These are phyloP conservation scores for Hericium alpestre DNA, from an alignment of 768 basidiomycete species.

Conservation along the genomic window DNA sequence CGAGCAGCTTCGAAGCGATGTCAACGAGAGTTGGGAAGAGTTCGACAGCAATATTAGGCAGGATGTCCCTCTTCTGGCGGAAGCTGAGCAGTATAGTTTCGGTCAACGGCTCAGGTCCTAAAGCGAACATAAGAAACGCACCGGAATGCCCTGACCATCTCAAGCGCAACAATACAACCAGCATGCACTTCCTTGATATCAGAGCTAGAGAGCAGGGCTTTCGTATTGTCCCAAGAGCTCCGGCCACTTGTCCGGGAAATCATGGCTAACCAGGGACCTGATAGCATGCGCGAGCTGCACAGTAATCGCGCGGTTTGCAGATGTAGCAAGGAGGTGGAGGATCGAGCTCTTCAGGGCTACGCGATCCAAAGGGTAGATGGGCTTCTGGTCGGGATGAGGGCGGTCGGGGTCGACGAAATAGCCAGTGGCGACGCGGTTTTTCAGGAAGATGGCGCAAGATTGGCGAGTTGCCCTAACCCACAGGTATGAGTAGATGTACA, in stretches of 20 bases:
- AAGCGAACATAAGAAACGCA: slow-evolving; percentile 19
- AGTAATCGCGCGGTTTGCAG: slow-evolving; percentile 56
- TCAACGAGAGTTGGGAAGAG: slow-evolving; percentile 68
- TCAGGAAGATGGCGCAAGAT: slow-evolving; percentile 79
- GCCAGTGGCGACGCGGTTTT: slow-evolving; percentile 70
- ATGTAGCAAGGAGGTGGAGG: slow-evolving; percentile 57
- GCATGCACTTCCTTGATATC: slow-evolving; percentile 70
- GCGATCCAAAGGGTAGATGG: slow-evolving; percentile 60
- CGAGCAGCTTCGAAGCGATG: slow-evolving; percentile 63
- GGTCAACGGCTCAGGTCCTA: background rate
- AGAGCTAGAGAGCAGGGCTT: slow-evolving; percentile 48
- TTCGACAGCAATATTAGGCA: slow-evolving; percentile 46
- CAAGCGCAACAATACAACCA: slow-evolving; percentile 68
- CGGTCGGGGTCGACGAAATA: slow-evolving; percentile 42
- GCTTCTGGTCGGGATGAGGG: slow-evolving; percentile 47
- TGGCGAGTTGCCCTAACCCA: slow-evolving; percentile 63
- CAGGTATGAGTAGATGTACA: background rate
- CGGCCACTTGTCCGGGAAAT: slow-evolving; percentile 75
- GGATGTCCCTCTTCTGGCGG: slow-evolving; percentile 50
- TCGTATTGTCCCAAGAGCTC: slow-evolving; percentile 56
- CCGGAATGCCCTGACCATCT: slow-evolving; percentile 71
- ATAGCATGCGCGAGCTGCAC: slow-evolving; percentile 67
- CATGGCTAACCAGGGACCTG: slow-evolving; percentile 62
- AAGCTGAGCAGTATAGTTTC: slow-evolving; percentile 35
- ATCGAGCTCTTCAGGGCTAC: slow-evolving; percentile 60